A percentile compares a stretch with the other conserved stretches of the same genome.
Conservation (phyloP, 768 basidiomycete genomes). For the Lepiota venenata region DNA sequence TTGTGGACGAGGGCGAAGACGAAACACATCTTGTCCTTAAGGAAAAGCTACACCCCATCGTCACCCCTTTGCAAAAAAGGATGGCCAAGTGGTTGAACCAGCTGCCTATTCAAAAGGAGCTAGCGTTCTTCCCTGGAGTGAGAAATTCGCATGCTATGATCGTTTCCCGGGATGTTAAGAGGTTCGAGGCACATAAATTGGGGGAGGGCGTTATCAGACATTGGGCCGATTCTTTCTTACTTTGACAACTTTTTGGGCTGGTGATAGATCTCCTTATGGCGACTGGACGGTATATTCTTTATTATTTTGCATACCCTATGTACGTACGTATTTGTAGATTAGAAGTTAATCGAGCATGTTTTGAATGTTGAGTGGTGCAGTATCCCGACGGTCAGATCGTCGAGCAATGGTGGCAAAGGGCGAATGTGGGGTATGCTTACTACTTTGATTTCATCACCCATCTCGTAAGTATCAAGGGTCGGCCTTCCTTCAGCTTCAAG, state of each 20-base stretch:
- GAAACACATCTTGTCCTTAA: conserved; percentile 21
- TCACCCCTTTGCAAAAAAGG: conserved; percentile 54
- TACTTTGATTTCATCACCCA: too few species aligned
- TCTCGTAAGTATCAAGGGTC: too few species aligned
- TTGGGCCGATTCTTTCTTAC: conserved; percentile 61
- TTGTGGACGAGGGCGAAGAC: conserved; percentile 42
- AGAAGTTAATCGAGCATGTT: too few species aligned
- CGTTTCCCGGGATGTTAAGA: conserved; percentile 62
- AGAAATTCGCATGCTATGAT: conserved; percentile 71
- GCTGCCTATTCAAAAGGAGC: conserved; percentile 70
- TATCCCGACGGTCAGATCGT: too few species aligned
- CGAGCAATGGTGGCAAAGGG: too few species aligned
- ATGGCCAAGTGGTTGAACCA: conserved; percentile 61
- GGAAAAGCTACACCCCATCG: conserved; percentile 35
- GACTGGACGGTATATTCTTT: too few species aligned
- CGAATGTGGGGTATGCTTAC: too few species aligned
- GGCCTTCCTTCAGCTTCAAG: too few species aligned
- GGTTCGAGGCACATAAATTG: conserved; percentile 50
- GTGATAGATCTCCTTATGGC: too few species aligned
- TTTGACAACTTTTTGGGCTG: conserved; percentile 16
- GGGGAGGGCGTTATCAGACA: conserved; percentile 70
- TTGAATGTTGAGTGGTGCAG: too few species aligned
- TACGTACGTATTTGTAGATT: too few species aligned
- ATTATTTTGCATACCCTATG: too few species aligned
- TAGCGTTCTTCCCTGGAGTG: conserved; percentile 57